phyloP scores from a whole-genome alignment of 2,329 filamentous ascomycete species.

The Penicillium psychrosexuale region DNA sequence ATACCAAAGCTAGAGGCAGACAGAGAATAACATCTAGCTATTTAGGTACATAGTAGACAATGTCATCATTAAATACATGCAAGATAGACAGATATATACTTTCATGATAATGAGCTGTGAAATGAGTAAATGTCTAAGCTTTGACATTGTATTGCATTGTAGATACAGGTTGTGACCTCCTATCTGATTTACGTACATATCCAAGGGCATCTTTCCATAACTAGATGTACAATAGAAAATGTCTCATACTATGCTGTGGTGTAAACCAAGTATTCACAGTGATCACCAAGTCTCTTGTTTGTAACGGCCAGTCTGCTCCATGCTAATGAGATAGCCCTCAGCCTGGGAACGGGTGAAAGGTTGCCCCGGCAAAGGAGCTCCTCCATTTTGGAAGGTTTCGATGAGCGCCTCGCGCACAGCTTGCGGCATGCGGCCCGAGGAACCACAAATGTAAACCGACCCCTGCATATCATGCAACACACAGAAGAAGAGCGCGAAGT shows the following conservation, averaged over 20 bases:
- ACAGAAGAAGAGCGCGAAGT: constrained; percentile 49
- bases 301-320: constrained; percentile 63
- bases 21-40: background rate
- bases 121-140: background rate
- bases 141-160: background rate
- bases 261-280: background rate
- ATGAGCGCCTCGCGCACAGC: constrained; percentile 64
- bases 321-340: constrained; percentile 52
- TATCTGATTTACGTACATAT: background rate
- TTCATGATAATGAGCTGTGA: background rate
- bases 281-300: constrained; percentile 67
- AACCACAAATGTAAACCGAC: constrained; percentile 52
- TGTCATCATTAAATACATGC: background rate
- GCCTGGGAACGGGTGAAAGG: constrained; percentile 47
- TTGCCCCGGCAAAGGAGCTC: constrained; percentile 41
- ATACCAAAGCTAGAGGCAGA: background rate
- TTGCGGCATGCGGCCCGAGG: constrained; percentile 68
- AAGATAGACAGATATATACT: background rate
- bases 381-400: constrained; percentile 54
- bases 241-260: background rate
- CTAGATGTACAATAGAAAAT: background rate
- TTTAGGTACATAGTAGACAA: background rate
- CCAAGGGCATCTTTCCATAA: background rate
- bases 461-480: constrained; percentile 53
- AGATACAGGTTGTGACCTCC: background rate